A percentile compares a stretch with the other conserved stretches of the same genome.
Conservation (phyloP, 495 filamentous ascomycete species). For the Lichenothelia convexa region DNA sequence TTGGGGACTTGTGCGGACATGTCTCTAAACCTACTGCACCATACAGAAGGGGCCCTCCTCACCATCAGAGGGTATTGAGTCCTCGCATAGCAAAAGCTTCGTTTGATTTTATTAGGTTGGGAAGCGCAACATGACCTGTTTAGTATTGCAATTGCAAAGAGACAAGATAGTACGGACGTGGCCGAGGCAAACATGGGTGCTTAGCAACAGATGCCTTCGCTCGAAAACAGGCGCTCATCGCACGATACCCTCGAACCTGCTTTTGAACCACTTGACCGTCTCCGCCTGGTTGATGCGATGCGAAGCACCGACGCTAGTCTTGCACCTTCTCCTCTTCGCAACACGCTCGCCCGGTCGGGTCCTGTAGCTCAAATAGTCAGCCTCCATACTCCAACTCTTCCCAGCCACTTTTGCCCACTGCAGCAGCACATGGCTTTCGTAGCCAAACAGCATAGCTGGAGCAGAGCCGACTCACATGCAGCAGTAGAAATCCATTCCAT, state of each 20-base stretch:
- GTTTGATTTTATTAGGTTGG: conserved; percentile 10
- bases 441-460: not conserved
- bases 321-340: conserved; percentile 77
- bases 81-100: no score
- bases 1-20: no score
- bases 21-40: no score
- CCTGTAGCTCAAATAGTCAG: conserved; percentile 27
- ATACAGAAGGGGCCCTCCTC: no score
- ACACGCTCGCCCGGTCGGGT: conserved; percentile 96
- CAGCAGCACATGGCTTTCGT: not conserved
- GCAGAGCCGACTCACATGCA: conserved; percentile 59
- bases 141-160: conserved; percentile 2
- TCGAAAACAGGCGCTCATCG: conserved; percentile 37
- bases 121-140: conserved; percentile 10
- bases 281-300: conserved; percentile 87
- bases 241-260: conserved; percentile 95
- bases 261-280: conserved; percentile 99
- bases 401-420: not conserved
- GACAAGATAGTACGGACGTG: conserved; percentile 4
- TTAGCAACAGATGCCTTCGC: not conserved
- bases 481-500: conserved; percentile 99
- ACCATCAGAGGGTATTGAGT: no score
- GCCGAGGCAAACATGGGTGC: no score
- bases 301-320: conserved; percentile 63
- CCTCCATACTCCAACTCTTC: not conserved